phyloP scores from a whole-genome alignment of 2,329 filamentous ascomycete genomes.

The Colletotrichum brevisporum region DNA sequence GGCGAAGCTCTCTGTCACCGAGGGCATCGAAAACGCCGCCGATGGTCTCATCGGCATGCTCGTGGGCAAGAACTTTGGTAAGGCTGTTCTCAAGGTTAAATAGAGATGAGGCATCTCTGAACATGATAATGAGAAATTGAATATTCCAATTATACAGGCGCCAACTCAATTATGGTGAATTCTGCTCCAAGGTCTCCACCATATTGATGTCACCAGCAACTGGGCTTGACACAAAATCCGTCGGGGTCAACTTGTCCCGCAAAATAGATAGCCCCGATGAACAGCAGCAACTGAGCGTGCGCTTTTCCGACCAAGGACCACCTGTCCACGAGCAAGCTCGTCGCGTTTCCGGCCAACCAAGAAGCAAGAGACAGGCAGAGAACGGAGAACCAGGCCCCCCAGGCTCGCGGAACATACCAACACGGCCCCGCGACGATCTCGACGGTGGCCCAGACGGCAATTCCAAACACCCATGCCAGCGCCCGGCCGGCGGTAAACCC shows the following conservation, averaged over 20 bases:
- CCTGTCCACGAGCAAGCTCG: background rate
- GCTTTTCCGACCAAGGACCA: background rate
- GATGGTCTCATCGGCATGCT: conserved; percentile 83
- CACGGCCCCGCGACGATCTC: conserved; percentile 20
- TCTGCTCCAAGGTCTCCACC: background rate
- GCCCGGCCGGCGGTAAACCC: background rate
- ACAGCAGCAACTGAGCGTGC: background rate
- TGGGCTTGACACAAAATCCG: background rate
- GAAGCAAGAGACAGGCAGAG: background rate
- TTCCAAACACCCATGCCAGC: conserved; percentile 3
- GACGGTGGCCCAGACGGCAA: conserved; percentile 5
- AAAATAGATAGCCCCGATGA: background rate
- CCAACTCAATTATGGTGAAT: background rate
- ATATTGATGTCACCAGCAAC: background rate
- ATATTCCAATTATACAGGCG: background rate
- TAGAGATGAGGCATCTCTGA: conserved; percentile 8
- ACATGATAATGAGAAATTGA: background rate
- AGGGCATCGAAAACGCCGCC: conserved; percentile 82
- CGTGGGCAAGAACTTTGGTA: conserved; percentile 86
- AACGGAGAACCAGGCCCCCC: conserved; percentile 10
- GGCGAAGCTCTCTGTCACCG: conserved; percentile 75
- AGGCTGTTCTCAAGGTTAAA: conserved; percentile 79
- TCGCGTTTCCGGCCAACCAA: conserved; percentile 9
- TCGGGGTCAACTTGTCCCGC: background rate
- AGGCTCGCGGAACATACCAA: background rate